Conservation (phyloP, 2,329 filamentous ascomycete species). For the Tolypocladium pustulatum region DNA sequence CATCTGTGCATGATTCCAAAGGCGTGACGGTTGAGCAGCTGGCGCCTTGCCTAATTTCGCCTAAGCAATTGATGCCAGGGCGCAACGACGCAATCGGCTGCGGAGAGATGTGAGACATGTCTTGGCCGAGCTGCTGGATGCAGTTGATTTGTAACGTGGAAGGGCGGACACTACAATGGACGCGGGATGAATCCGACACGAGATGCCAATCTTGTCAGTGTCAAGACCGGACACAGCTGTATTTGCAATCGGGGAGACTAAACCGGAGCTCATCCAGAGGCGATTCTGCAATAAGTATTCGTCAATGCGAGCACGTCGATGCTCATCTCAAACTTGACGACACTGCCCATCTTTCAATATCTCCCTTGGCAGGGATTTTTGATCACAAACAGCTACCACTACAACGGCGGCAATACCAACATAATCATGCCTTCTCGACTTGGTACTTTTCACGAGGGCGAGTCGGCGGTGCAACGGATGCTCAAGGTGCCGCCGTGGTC, state of each 20-base stretch:
- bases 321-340: background rate
- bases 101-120: background rate
- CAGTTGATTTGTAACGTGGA: background rate
- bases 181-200: background rate
- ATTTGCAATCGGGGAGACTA: background rate
- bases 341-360: background rate
- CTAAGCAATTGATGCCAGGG: background rate
- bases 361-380: background rate
- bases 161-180: background rate
- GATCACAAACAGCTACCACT: background rate
- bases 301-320: background rate
- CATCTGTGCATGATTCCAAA: background rate
- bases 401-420: no score
- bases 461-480: constrained; percentile 51
- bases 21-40: background rate
- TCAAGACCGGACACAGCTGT: background rate
- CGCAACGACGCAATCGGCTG: background rate
- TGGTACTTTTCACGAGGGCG: constrained; percentile 51
- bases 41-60: background rate
- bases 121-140: background rate
- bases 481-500: constrained; percentile 44
- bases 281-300: background rate
- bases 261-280: background rate
- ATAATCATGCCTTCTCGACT: constrained; percentile 16
- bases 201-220: background rate